Evolutionary conservation across 768 basidiomycete species (phyloP).

Genomic region (Suillus discolor): DNA sequence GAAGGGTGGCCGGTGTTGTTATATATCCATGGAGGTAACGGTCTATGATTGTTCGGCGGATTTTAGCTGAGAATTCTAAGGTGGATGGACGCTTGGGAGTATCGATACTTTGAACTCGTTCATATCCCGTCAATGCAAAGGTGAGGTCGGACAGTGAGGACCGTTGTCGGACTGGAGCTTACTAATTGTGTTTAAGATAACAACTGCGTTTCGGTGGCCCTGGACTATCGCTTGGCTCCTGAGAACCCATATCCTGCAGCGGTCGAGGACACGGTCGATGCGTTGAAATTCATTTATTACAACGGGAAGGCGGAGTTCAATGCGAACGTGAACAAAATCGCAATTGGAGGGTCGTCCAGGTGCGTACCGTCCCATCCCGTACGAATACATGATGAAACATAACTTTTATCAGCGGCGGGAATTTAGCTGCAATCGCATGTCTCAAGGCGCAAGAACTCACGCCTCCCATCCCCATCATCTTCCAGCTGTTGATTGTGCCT

Average conservation of each 20-base stretch:
- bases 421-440: slow-evolving; percentile 65
- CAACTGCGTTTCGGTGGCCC: slow-evolving; percentile 61
- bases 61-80: slow-evolving; percentile 33
- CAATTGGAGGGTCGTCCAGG: slow-evolving; percentile 77
- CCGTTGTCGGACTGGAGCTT: background rate
- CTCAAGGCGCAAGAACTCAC: slow-evolving; percentile 56
- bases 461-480: slow-evolving; percentile 56
- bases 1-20: slow-evolving; percentile 73
- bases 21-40: slow-evolving; percentile 71
- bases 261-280: slow-evolving; percentile 69
- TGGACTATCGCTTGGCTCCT: slow-evolving; percentile 74
- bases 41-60: background rate
- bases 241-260: slow-evolving; percentile 73
- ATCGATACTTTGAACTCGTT: slow-evolving; percentile 64
- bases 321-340: slow-evolving; percentile 55
- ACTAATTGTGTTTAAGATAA: slow-evolving; percentile 42
- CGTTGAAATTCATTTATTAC: slow-evolving; percentile 60
- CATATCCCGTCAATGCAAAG: slow-evolving; percentile 33
- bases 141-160: slow-evolving; percentile 6
- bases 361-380: slow-evolving; percentile 18
- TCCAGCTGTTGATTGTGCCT: slow-evolving; percentile 73
- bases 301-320: slow-evolving; percentile 49
- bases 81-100: slow-evolving; percentile 75
- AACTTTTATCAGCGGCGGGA: slow-evolving; percentile 55
- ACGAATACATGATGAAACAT: background rate